phyloP scores from a whole-genome alignment of 257 asterid species.

The Mentha longifolia region DNA sequence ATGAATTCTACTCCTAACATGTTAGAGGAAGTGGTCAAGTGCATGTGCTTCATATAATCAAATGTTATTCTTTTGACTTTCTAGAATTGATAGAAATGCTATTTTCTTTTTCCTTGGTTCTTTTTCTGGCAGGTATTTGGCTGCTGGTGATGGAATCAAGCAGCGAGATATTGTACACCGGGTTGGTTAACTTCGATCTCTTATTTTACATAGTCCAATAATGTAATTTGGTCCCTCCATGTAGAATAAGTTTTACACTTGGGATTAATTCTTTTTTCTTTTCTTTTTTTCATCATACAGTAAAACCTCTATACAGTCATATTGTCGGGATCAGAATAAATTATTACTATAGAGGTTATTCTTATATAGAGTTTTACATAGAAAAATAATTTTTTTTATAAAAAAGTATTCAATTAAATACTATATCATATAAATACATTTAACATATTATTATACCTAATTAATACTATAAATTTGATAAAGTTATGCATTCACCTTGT shows the following conservation, averaged over 20 bases:
- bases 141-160: slow-evolving; percentile 84
- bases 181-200: slow-evolving; percentile 49
- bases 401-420: too few species aligned
- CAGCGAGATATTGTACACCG: slow-evolving; percentile 63
- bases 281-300: background rate
- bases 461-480: too few species aligned
- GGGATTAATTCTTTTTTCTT: background rate
- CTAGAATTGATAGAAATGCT: slow-evolving; percentile 12
- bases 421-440: too few species aligned
- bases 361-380: too few species aligned
- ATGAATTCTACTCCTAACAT: background rate
- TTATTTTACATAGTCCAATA: background rate
- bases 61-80: slow-evolving; percentile 19
- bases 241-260: slow-evolving; percentile 8
- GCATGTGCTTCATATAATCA: slow-evolving; percentile 14
- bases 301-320: too few species aligned
- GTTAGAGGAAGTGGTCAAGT: slow-evolving; percentile 17
- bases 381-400: too few species aligned
- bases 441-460: too few species aligned
- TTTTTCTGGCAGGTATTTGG: slow-evolving; percentile 62
- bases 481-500: too few species aligned
- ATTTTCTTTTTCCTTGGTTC: slow-evolving; percentile 7
- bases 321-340: too few species aligned
- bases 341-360: too few species aligned
- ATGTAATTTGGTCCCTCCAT: too few species aligned